These are phyloP conservation scores for Allantophomopsis lycopodina DNA, from an alignment of 2,329 filamentous ascomycete genomes.

Conservation along the genomic window DNA sequence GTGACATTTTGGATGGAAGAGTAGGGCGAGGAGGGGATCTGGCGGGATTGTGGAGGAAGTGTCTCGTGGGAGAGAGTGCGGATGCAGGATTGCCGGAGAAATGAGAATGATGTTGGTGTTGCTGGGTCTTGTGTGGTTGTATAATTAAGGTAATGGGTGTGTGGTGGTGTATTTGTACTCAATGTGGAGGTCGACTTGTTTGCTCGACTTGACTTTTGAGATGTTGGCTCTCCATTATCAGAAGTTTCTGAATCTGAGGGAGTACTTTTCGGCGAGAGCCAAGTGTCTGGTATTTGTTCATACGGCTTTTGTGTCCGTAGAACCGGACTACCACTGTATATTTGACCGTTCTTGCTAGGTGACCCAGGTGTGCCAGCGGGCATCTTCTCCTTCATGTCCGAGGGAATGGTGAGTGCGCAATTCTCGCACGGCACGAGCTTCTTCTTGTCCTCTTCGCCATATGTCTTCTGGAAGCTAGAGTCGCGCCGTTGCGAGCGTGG, in stretches of 20 bases:
- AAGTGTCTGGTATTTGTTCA: constrained; percentile 29
- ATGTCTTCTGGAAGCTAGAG: constrained; percentile 46
- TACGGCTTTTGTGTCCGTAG: constrained; percentile 46
- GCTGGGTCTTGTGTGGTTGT: constrained; percentile 55
- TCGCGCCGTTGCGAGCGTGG: constrained; percentile 29
- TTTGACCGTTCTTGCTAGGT: constrained; percentile 1
- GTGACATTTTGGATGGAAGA: constrained; percentile 22
- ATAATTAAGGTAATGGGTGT: constrained; percentile 54
- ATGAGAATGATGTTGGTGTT: constrained; percentile 47
- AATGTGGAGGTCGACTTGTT: constrained; percentile 12
- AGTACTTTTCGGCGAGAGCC: constrained; percentile 14
- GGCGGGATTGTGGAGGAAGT: constrained; percentile 33
- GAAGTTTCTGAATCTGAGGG: constrained; percentile 12
- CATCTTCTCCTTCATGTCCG: constrained; percentile 21
- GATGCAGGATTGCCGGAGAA: constrained; percentile 51
- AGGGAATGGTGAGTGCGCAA: constrained; percentile 52
- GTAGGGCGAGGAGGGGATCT: constrained; percentile 24
- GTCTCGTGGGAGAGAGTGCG: constrained; percentile 55
- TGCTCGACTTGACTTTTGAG: constrained; percentile 8
- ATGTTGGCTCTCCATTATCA: constrained; percentile 5
- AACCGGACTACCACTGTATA: constrained; percentile 30
- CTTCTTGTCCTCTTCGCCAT: constrained; percentile 51
- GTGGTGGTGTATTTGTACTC: constrained; percentile 30
- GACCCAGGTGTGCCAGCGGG: constrained; percentile 1
- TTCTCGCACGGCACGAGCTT: constrained; percentile 53